These are phyloP conservation scores for Micromonas commoda DNA, from an alignment of 139 green algal species.

Conservation along the genomic window DNA sequence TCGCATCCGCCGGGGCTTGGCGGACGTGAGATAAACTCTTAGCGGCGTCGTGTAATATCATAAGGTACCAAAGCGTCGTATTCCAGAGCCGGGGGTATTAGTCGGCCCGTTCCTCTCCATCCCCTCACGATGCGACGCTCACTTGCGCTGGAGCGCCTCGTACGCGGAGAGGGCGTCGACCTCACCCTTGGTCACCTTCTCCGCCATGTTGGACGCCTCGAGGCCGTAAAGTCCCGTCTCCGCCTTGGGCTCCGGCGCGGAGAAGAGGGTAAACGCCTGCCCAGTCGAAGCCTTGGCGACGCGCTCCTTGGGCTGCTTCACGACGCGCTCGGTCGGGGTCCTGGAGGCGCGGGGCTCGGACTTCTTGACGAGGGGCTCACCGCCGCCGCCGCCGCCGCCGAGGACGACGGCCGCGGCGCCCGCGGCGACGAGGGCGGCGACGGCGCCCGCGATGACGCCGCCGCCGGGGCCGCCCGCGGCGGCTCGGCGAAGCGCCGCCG, in stretches of 20 bases:
- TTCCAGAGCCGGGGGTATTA: too few species aligned
- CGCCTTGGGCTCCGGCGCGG: not conserved
- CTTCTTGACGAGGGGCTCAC: not conserved
- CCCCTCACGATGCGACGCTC: not conserved
- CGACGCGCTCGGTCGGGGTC: not conserved
- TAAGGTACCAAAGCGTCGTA: too few species aligned
- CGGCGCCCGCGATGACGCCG: not conserved
- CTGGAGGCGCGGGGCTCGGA: too few species aligned
- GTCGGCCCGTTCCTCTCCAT: too few species aligned
- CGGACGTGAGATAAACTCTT: too few species aligned
- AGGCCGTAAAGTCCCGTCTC: not conserved
- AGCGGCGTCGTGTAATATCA: too few species aligned
- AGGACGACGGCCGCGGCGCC: slow-evolving; percentile 1
- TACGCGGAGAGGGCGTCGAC: not conserved
- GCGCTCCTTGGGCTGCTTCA: not conserved
- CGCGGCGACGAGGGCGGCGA: not conserved
- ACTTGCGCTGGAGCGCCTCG: not conserved
- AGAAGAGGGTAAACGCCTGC: not conserved
- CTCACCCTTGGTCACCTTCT: not conserved
- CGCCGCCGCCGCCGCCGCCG: not conserved
- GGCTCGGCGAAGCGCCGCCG: not conserved
- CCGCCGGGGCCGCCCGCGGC: not conserved
- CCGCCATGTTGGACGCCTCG: not conserved
- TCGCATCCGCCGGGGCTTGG: not conserved
- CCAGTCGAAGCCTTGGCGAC: not conserved